These are phyloP conservation scores for Trapa incisa DNA, from an alignment of 345 rosid genomes.

Conservation along the genomic window DNA sequence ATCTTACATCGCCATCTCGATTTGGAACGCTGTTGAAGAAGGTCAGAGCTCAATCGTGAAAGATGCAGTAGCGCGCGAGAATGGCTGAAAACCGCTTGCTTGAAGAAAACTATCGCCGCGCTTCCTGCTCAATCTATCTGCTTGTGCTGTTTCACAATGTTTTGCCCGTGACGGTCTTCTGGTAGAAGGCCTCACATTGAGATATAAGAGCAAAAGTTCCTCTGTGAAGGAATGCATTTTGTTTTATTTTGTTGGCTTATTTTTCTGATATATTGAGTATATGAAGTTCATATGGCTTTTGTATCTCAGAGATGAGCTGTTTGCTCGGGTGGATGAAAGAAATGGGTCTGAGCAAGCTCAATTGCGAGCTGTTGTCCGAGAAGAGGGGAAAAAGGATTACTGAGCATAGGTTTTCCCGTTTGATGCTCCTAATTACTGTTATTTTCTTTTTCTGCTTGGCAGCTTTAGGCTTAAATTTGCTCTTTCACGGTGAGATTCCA, in stretches of 20 bases:
- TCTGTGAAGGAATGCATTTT: background rate
- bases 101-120: background rate
- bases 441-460: conserved; percentile 36
- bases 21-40: background rate
- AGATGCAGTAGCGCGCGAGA: background rate
- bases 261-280: background rate
- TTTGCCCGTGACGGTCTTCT: background rate
- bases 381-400: conserved; percentile 8
- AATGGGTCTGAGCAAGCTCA: conserved; percentile 8
- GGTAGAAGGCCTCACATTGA: background rate
- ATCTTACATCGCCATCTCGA: background rate
- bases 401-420: conserved; percentile 15
- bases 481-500: conserved; percentile 41
- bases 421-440: conserved; percentile 29
- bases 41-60: background rate
- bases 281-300: background rate
- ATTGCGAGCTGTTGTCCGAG: conserved; percentile 5
- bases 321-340: background rate
- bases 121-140: background rate
- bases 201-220: background rate
- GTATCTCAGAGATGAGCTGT: conserved; percentile 1
- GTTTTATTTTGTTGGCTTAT: background rate
- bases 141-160: background rate
- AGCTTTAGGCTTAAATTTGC: conserved; percentile 37
- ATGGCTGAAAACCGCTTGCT: background rate